A percentile compares a stretch with the other conserved stretches of the same genome.
Evolutionary conservation across 2,329 filamentous ascomycete genomes (phyloP).

Genomic region (Myriosclerotinia curreyana): DNA sequence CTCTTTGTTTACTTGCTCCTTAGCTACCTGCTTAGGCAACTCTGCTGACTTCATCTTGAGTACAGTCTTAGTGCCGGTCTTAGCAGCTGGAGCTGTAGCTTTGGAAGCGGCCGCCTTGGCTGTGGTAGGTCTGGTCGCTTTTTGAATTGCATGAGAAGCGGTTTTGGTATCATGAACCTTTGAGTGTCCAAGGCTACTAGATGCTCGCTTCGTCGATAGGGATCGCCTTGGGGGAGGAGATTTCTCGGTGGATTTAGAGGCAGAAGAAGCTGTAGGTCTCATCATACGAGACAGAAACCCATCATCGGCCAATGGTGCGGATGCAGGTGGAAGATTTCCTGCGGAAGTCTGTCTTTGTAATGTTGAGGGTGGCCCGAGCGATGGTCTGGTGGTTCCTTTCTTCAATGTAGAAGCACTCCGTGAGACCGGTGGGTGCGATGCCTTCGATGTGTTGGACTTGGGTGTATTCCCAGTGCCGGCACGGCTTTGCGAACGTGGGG

Average conservation of each 20-base stretch:
- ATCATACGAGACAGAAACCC: slow-evolving; percentile 79
- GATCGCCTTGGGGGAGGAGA: slow-evolving; percentile 43
- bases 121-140: slow-evolving; percentile 19
- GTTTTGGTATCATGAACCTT: slow-evolving; percentile 29
- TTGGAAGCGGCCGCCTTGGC: slow-evolving; percentile 22
- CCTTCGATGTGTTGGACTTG: slow-evolving; percentile 15
- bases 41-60: slow-evolving; percentile 27
- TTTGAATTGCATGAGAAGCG: slow-evolving; percentile 18
- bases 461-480: slow-evolving; percentile 28
- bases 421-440: slow-evolving; percentile 22
- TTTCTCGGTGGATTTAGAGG: slow-evolving; percentile 67
- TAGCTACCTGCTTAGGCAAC: slow-evolving; percentile 23
- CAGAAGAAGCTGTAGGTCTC: slow-evolving; percentile 68
- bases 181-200: slow-evolving; percentile 33
- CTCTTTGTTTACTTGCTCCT: slow-evolving; percentile 23
- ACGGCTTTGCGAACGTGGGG: slow-evolving; percentile 39
- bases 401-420: slow-evolving; percentile 35
- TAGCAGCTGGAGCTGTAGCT: slow-evolving; percentile 5
- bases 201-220: slow-evolving; percentile 32
- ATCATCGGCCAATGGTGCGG: slow-evolving; percentile 58
- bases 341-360: slow-evolving; percentile 51
- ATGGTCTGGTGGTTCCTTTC: slow-evolving; percentile 32
- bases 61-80: slow-evolving; percentile 20
- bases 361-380: slow-evolving; percentile 53
- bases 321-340: slow-evolving; percentile 50